Conservation (phyloP, 495 filamentous ascomycete genomes). For the Cercophora scortea region DNA sequence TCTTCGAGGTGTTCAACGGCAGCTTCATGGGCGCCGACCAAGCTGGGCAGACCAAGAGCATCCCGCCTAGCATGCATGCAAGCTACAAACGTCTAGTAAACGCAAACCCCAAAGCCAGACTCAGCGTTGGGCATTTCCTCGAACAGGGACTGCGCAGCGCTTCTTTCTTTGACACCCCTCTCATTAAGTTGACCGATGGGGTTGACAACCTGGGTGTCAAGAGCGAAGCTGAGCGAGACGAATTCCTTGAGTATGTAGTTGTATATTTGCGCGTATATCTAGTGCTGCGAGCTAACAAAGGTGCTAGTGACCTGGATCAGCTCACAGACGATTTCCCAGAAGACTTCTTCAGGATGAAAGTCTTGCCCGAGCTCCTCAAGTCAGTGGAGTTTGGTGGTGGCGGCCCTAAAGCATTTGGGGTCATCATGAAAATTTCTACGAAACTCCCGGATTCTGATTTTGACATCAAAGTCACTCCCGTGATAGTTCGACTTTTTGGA, state of each 20-base stretch:
- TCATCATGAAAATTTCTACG: constrained; percentile 81
- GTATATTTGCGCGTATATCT: background rate
- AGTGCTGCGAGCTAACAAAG: constrained; percentile 12
- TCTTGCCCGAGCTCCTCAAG: constrained; percentile 91
- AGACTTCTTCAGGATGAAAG: constrained; percentile 95
- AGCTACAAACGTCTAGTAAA: constrained; percentile 83
- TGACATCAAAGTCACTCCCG: constrained; percentile 73
- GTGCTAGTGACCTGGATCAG: constrained; percentile 66
- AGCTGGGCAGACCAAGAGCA: constrained; percentile 72
- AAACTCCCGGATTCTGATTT: constrained; percentile 89
- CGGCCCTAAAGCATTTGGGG: constrained; percentile 79
- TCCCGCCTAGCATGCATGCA: constrained; percentile 79
- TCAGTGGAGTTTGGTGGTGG: constrained; percentile 96
- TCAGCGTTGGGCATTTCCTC: constrained; percentile 78
- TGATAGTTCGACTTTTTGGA: constrained; percentile 78
- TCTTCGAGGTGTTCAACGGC: constrained; percentile 90
- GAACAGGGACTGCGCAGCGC: constrained; percentile 79
- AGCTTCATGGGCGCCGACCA: constrained; percentile 64
- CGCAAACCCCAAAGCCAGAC: constrained; percentile 77
- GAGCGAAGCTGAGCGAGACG: constrained; percentile 71
- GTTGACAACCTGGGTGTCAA: constrained; percentile 90
- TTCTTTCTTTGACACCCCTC: constrained; percentile 83
- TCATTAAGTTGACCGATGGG: constrained; percentile 86
- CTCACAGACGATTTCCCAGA: constrained; percentile 91
- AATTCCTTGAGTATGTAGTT: constrained; percentile 66